Percentiles rank a stretch among this genome's conserved stretches.
These are phyloP conservation scores for Cercospora sesami DNA, from an alignment of 2,329 filamentous ascomycete species.

Conservation along the genomic window DNA sequence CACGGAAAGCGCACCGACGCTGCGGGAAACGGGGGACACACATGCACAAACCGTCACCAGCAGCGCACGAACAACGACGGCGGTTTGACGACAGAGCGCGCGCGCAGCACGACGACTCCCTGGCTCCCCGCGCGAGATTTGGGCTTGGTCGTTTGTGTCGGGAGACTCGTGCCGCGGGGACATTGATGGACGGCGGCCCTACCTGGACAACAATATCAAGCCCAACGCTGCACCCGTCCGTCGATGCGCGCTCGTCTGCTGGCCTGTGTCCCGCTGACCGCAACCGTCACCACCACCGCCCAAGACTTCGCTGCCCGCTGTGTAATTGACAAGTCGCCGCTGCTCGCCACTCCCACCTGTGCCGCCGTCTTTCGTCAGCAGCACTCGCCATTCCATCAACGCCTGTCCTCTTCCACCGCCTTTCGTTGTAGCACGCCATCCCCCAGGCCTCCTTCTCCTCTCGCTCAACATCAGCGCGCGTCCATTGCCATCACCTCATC, in stretches of 20 bases:
- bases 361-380: constrained; percentile 1
- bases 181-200: neutral
- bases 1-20: neutral
- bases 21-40: neutral
- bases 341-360: neutral
- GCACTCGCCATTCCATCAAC: neutral
- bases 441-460: neutral
- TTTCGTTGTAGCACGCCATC: neutral
- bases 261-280: neutral
- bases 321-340: constrained; percentile 1
- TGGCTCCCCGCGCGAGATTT: neutral
- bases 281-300: neutral
- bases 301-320: neutral
- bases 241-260: neutral
- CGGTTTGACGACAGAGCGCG: neutral
- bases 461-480: neutral
- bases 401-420: constrained; percentile 1
- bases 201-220: constrained; percentile 5
- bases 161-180: neutral
- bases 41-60: neutral
- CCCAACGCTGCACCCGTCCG: neutral
- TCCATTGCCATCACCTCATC: constrained; percentile 12
- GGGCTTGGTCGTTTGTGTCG: neutral
- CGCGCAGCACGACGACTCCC: neutral
- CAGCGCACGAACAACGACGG: neutral